Evolutionary conservation across 2,329 filamentous ascomycete species (phyloP).

Genomic region (Ampelomyces quisqualis): DNA sequence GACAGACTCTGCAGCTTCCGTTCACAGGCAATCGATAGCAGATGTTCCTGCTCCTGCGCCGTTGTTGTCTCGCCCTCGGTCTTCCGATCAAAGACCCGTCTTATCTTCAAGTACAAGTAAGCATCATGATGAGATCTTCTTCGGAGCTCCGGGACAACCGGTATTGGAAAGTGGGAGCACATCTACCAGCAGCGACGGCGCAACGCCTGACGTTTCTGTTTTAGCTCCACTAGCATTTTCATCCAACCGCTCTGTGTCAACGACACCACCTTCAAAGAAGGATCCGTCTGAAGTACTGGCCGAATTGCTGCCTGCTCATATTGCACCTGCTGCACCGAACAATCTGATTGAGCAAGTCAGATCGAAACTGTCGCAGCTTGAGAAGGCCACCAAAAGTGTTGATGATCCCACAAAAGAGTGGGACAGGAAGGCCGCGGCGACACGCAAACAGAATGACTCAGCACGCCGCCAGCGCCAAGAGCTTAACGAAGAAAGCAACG

Average conservation of each 20-base stretch:
- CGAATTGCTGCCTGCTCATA: constrained; percentile 23
- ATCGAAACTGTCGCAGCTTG: constrained; percentile 15
- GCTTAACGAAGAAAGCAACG: constrained; percentile 55
- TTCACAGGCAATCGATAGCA: constrained; percentile 29
- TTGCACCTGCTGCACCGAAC: constrained; percentile 13
- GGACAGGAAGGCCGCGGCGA: constrained; percentile 49
- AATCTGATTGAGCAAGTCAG: constrained; percentile 25
- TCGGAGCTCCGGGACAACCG: constrained; percentile 21
- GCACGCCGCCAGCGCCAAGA: constrained; percentile 54
- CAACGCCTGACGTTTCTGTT: constrained; percentile 22
- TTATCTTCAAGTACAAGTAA: constrained; percentile 12
- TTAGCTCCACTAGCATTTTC: constrained; percentile 30
- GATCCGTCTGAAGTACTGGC: constrained; percentile 19
- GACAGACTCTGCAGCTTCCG: constrained; percentile 8
- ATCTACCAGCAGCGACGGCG: constrained; percentile 19
- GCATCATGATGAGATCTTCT: constrained; percentile 41
- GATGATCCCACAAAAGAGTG: constrained; percentile 40
- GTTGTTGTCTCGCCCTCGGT: not conserved
- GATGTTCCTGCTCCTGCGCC: not conserved
- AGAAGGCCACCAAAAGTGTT: constrained; percentile 22
- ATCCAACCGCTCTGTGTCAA: constrained; percentile 16
- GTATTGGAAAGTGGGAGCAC: constrained; percentile 17
- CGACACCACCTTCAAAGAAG: constrained; percentile 14
- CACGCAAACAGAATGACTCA: constrained; percentile 50
- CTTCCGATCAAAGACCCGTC: not conserved